Base-by-base conservation (phyloP, 108 stramenopile species). In the Cyclotella cryptica region DNA sequence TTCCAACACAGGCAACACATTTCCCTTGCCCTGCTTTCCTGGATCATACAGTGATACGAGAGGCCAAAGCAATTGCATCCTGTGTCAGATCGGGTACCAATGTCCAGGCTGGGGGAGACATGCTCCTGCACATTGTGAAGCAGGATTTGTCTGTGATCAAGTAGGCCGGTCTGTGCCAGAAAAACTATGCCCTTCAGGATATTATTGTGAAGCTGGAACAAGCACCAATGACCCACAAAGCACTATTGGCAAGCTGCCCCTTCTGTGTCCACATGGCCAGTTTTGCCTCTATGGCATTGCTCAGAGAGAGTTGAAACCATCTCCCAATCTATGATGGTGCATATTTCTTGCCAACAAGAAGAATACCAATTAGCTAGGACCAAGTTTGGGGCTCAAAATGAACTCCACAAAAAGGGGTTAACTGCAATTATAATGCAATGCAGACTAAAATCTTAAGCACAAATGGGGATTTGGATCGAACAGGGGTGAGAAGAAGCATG, bases 231-330 rank as follows among this genome's bases (percentile, higher is more conserved):
- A 95, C 68, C 87, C 89, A 29, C 72, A 86, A 30, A 87, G 71
- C 51, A 53, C 79, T 22, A 52, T 39, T 17, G 55, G 65, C 21
- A 64, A 69, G 42, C 47, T 85, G 4, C 93, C 93, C 12, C 35
- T 75, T 29, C 85, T 88, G 17, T 96, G 96, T 69, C 65, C 77
- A 43, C 69, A 78, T 1, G 94, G 96, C 10, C 82, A 80, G n/a
- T 95, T 92, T 66, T 96, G 96, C 72, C 74, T 91, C 26, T 86
- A 85, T 24, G 96, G 96, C n/a, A 93, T 95, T 29, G 86, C 89
- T 28, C 89, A 86, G 61, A 89, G 84, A 72, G 58, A 77, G 27
- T 30, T 67, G 28, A n/a, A n/a, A n/a, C n/a, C n/a, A n/a, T n/a
- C n/a, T n/a, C n/a, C n/a, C n/a, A n/a, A n/a, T n/a, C n/a, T n/a